Conservation (phyloP, 176 grass and related monocot genomes). For the Zoysia japonica region DNA sequence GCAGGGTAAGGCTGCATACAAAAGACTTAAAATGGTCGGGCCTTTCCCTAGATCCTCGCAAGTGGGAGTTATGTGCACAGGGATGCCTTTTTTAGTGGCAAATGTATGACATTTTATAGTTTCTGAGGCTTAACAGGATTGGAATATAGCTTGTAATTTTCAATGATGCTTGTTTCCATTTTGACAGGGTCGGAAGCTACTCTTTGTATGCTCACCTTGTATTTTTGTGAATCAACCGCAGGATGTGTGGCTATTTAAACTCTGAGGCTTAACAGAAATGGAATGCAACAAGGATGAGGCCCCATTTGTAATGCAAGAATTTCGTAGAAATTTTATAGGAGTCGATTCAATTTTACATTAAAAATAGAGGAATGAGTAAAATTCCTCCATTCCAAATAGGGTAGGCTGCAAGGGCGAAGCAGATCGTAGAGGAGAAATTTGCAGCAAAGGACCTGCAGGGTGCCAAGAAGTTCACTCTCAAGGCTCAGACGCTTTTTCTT, state of each 20-base stretch:
- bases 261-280: conserved; percentile 10
- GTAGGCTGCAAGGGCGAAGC: conserved; percentile 16
- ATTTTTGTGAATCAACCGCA: not conserved
- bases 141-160: not conserved
- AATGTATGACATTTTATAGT: not conserved
- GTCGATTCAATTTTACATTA: no score
- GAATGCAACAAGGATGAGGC: conserved; percentile 46
- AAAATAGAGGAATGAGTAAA: no score
- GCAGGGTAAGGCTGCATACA: not conserved
- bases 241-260: not conserved
- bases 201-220: not conserved
- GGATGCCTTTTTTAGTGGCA: no score
- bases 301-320: no score
- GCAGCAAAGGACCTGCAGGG: conserved; percentile 11
- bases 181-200: conserved; percentile 6
- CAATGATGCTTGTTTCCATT: conserved; percentile 19
- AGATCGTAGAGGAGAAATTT: conserved; percentile 32
- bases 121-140: not conserved
- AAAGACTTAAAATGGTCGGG: no score
- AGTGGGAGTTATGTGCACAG: no score
- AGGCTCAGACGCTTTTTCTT: conserved; percentile 31
- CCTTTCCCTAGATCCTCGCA: no score
- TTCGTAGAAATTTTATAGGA: no score
- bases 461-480: conserved; percentile 40
- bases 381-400: no score